phyloP scores from a whole-genome alignment of 352 stramenopile genomes.

The Phytophthora ohioensis region DNA sequence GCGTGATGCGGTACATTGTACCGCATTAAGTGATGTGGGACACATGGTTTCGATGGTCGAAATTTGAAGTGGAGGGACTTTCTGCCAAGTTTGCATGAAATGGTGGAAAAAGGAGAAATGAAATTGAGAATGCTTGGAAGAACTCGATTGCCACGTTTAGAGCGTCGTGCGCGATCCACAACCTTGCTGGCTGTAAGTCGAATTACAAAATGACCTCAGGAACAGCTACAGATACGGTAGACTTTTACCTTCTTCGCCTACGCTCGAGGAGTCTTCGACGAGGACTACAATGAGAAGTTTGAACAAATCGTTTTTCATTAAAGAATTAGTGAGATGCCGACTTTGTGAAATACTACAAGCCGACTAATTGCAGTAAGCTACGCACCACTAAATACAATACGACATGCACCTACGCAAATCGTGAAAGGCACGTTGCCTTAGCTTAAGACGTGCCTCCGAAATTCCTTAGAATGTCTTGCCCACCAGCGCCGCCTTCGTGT shows the following conservation, averaged over 20 bases:
- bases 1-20: slow-evolving; percentile 6
- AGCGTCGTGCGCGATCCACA: no score
- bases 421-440: slow-evolving; percentile 3
- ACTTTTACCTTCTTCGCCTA: no score
- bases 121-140: no score
- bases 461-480: slow-evolving; percentile 66
- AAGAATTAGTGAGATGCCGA: background rate
- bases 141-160: no score
- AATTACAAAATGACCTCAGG: no score
- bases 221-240: no score
- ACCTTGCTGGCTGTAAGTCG: no score
- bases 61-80: slow-evolving; percentile 17
- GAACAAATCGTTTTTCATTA: background rate
- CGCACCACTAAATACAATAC: slow-evolving; percentile 21
- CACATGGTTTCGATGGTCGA: slow-evolving; percentile 33
- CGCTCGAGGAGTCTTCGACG: no score
- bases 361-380: slow-evolving; percentile 21
- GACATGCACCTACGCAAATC: slow-evolving; percentile 27
- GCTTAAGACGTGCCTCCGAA: background rate
- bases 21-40: slow-evolving; percentile 13
- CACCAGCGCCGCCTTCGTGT: slow-evolving; percentile 79
- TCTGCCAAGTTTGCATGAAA: slow-evolving; percentile 3
- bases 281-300: no score
- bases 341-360: no score
- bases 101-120: no score